Conservation (phyloP, 805 yeast genomes). For the Starmera quercuum region DNA sequence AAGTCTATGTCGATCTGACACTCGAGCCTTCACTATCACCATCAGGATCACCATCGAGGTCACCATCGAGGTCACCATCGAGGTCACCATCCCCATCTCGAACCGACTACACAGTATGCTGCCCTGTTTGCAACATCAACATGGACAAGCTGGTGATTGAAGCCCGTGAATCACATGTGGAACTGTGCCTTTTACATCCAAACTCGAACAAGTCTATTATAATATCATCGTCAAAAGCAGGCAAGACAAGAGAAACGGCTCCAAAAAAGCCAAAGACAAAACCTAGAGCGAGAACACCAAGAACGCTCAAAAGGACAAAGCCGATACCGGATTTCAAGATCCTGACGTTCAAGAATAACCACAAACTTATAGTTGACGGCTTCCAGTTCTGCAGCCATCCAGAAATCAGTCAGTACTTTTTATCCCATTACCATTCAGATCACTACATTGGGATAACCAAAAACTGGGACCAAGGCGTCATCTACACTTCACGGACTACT, state of each 20-base stretch:
- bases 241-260: constrained; percentile 16
- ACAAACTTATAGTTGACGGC: constrained; percentile 57
- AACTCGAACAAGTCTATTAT: constrained; percentile 20
- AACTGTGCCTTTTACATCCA: constrained; percentile 34
- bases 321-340: constrained; percentile 44
- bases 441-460: constrained; percentile 85
- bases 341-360: constrained; percentile 30
- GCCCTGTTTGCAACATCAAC: constrained; percentile 46
- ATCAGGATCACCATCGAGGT: neutral
- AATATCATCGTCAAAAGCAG: constrained; percentile 24
- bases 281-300: constrained; percentile 3
- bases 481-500: constrained; percentile 72
- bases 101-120: too few species aligned
- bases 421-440: constrained; percentile 88
- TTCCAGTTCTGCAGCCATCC: constrained; percentile 43
- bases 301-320: constrained; percentile 6
- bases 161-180: constrained; percentile 47
- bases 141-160: constrained; percentile 31
- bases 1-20: too few species aligned
- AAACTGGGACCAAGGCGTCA: constrained; percentile 64
- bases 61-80: constrained; percentile 1
- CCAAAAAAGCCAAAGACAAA: constrained; percentile 1
- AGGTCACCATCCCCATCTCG: neutral
- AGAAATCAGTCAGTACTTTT: constrained; percentile 43
- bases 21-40: too few species aligned